These are phyloP conservation scores for Fusarium nematophilum DNA, from an alignment of 2,329 filamentous ascomycete species.

Conservation along the genomic window DNA sequence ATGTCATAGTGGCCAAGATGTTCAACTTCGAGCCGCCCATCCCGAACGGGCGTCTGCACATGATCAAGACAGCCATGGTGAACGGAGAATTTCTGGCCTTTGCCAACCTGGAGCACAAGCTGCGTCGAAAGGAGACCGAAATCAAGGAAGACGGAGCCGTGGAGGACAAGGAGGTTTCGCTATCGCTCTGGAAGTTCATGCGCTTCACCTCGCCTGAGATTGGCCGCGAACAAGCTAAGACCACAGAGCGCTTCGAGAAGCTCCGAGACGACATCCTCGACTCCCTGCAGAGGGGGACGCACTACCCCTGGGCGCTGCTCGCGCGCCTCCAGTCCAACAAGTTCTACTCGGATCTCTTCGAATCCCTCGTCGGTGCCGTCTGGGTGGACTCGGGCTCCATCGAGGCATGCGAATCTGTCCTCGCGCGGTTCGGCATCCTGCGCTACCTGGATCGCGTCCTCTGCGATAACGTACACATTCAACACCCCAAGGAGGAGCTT, in stretches of 20 bases:
- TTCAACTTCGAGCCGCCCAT: constrained; percentile 59
- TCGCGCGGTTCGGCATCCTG: constrained; percentile 74
- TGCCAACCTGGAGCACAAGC: constrained; percentile 66
- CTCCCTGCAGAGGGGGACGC: constrained; percentile 59
- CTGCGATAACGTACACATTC: constrained; percentile 64
- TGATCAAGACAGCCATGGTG: constrained; percentile 78
- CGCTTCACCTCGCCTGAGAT: constrained; percentile 66
- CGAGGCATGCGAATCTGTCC: constrained; percentile 67
- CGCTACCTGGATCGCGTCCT: constrained; percentile 71
- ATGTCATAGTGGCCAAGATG: constrained; percentile 74
- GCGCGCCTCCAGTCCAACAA: constrained; percentile 75
- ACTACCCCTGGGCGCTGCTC: constrained; percentile 83
- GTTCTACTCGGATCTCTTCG: constrained; percentile 85
- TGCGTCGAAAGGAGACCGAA: constrained; percentile 38
- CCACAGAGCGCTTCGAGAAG: constrained; percentile 57
- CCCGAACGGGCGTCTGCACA: constrained; percentile 73
- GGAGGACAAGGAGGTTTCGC: constrained; percentile 27
- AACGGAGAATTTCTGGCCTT: constrained; percentile 87
- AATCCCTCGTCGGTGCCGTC: constrained; percentile 82
- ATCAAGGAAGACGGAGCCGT: constrained; percentile 30
- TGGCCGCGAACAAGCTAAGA: constrained; percentile 56
- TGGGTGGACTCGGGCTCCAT: constrained; percentile 82
- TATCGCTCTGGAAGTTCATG: constrained; percentile 77
- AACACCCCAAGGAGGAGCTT: constrained; percentile 76
- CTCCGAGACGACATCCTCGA: constrained; percentile 62